A percentile compares a stretch with the other conserved stretches of the same genome.
Evolutionary conservation across 768 basidiomycete genomes (phyloP).

Genomic region (Trametopsis cervina): DNA sequence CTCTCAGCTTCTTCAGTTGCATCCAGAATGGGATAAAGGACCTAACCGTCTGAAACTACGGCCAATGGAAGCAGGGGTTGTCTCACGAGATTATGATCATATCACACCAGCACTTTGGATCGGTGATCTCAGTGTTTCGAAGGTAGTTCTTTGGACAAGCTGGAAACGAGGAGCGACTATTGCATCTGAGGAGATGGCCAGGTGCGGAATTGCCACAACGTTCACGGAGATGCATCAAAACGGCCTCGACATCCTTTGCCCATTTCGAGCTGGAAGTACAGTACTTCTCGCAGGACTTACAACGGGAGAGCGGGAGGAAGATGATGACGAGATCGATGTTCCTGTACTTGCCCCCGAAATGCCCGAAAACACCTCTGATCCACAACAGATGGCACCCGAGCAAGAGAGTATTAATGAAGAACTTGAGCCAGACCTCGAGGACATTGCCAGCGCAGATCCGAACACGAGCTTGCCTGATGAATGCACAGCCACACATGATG

Average conservation of each 20-base stretch:
- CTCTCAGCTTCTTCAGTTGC: not conserved
- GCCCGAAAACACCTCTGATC: no score
- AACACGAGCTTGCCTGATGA: not conserved
- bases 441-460: not conserved
- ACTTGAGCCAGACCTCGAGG: not conserved
- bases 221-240: not conserved
- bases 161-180: not conserved
- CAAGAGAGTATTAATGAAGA: not conserved
- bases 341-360: not conserved
- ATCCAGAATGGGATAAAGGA: not conserved
- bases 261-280: not conserved
- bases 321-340: not conserved
- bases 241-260: not conserved
- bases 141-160: not conserved
- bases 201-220: not conserved
- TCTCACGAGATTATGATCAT: not conserved
- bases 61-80: not conserved
- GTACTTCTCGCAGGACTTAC: not conserved
- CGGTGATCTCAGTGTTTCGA: not conserved
- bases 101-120: not conserved
- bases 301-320: not conserved
- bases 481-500: not conserved
- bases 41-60: not conserved
- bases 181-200: not conserved
- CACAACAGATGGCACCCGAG: no score